phyloP scores from a whole-genome alignment of 1,284 basidiomycete genomes.

The Peniophora sp. region DNA sequence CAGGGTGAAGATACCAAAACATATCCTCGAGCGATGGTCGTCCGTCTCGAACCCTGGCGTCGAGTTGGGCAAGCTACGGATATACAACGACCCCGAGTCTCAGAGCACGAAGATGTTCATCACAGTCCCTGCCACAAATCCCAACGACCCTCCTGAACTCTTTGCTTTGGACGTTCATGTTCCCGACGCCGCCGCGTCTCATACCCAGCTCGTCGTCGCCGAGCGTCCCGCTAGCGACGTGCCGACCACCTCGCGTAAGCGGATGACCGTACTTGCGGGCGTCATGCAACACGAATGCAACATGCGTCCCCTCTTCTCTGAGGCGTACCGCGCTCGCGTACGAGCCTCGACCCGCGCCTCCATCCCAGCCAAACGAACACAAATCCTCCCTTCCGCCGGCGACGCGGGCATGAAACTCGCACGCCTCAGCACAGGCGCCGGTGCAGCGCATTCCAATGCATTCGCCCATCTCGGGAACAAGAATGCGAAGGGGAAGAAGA shows the following conservation, averaged over 20 bases:
- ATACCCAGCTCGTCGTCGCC: slow-evolving; percentile 58
- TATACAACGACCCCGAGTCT: slow-evolving; percentile 45
- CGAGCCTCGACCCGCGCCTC: slow-evolving; percentile 51
- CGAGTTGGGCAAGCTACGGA: slow-evolving; percentile 66
- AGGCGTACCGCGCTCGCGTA: slow-evolving; percentile 57
- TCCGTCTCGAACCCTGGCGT: slow-evolving; percentile 52
- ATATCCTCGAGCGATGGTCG: slow-evolving; percentile 63
- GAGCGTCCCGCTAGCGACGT: slow-evolving; percentile 60
- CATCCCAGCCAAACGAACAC: slow-evolving; percentile 50
- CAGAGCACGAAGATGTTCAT: slow-evolving; percentile 50
- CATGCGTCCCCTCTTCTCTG: slow-evolving; percentile 55
- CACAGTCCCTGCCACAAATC: slow-evolving; percentile 51
- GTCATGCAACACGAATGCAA: slow-evolving; percentile 71
- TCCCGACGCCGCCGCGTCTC: slow-evolving; percentile 55
- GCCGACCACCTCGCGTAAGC: slow-evolving; percentile 44
- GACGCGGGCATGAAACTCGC: slow-evolving; percentile 54
- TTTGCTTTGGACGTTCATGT: slow-evolving; percentile 77
- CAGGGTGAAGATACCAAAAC: slow-evolving; percentile 17
- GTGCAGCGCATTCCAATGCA: slow-evolving; percentile 29
- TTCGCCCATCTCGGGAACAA: slow-evolving; percentile 23
- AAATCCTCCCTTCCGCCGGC: slow-evolving; percentile 51
- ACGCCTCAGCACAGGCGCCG: slow-evolving; percentile 34
- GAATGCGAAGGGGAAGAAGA: slow-evolving; percentile 41
- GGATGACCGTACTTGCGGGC: slow-evolving; percentile 68
- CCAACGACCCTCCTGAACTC: slow-evolving; percentile 44